A percentile compares a stretch with the other conserved stretches of the same genome.
Evolutionary conservation across 108 stramenopile genomes (phyloP).

Genomic region (Nannochloropsis oceanica): DNA sequence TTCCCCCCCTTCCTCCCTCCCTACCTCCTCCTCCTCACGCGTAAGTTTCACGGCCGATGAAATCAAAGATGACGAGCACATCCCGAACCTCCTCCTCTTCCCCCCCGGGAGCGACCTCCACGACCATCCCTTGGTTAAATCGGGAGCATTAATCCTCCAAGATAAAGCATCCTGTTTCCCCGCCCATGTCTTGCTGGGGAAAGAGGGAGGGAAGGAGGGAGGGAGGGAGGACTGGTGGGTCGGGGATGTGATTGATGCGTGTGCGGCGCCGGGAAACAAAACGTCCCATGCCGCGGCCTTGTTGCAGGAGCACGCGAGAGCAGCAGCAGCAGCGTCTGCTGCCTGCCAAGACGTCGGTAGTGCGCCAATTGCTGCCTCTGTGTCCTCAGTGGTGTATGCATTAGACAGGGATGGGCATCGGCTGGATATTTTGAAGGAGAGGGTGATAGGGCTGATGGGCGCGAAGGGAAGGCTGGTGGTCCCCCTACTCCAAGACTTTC

Average conservation of each 20-base stretch:
- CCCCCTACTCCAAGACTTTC: conserved; percentile 62
- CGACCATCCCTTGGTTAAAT: conserved; percentile 31
- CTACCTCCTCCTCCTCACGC: too few relatives aligned
- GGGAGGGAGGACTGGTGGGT: background rate
- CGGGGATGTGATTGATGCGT: conserved; percentile 80
- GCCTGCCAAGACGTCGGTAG: background rate
- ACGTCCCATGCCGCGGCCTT: conserved; percentile 89
- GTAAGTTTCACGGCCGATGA: background rate
- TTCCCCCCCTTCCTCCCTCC: background rate
- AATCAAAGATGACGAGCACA: conserved; percentile 9
- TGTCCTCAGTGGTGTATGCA: conserved; percentile 49
- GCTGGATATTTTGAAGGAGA: conserved; percentile 48
- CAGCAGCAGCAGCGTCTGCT: background rate
- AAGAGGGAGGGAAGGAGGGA: conserved; percentile 5
- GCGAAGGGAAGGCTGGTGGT: conserved; percentile 14
- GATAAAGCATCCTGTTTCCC: conserved; percentile 93
- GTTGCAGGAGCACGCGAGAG: conserved; percentile 12
- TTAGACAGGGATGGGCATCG: conserved; percentile 67
- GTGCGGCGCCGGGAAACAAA: conserved; percentile 97
- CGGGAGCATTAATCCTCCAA: conserved; percentile 44
- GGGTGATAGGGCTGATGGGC: conserved; percentile 38
- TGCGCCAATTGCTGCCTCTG: background rate
- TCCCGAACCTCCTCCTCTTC: conserved; percentile 31
- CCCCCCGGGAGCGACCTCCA: conserved; percentile 37
- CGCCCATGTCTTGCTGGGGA: conserved; percentile 58